These are phyloP conservation scores for Alternaria hordeiaustralica DNA, from an alignment of 2,329 filamentous ascomycete genomes.

Conservation along the genomic window DNA sequence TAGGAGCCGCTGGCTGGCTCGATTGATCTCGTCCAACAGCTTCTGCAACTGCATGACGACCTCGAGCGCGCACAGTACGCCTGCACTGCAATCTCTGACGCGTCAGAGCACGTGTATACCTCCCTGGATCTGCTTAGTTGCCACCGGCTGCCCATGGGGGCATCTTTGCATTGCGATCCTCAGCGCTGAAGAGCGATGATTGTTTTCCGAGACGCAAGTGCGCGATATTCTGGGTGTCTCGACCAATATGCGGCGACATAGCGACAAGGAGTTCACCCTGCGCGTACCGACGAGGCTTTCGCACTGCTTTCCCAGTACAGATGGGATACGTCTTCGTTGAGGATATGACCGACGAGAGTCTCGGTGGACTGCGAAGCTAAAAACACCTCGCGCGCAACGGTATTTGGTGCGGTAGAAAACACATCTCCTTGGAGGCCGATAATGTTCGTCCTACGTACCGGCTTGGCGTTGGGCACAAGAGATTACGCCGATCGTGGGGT, in stretches of 20 bases:
- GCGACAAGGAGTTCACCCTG: not conserved
- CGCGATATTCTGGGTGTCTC: not conserved
- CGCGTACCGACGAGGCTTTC: not conserved
- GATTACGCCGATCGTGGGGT: not conserved
- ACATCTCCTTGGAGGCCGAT: not conserved
- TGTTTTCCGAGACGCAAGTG: not conserved
- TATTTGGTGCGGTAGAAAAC: not conserved
- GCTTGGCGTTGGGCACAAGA: not conserved
- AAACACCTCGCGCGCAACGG: not conserved
- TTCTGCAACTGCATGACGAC: not conserved
- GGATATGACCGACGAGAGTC: not conserved
- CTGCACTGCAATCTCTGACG: not conserved
- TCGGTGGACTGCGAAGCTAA: not conserved
- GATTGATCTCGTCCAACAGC: not conserved
- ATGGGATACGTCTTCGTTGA: not conserved
- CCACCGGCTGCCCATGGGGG: too few species aligned
- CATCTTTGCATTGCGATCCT: not conserved
- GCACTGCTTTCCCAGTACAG: not conserved
- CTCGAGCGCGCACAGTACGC: not conserved
- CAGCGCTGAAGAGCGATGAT: not conserved
- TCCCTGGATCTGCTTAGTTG: too few species aligned
- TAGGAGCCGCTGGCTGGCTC: too few species aligned
- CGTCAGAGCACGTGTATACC: not conserved
- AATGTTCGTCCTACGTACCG: not conserved
- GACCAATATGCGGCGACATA: not conserved